Percentiles rank a stretch among this genome's conserved stretches.
Conservation (phyloP, 1,139 yeast species). For the Meyerozyma sp. region DNA sequence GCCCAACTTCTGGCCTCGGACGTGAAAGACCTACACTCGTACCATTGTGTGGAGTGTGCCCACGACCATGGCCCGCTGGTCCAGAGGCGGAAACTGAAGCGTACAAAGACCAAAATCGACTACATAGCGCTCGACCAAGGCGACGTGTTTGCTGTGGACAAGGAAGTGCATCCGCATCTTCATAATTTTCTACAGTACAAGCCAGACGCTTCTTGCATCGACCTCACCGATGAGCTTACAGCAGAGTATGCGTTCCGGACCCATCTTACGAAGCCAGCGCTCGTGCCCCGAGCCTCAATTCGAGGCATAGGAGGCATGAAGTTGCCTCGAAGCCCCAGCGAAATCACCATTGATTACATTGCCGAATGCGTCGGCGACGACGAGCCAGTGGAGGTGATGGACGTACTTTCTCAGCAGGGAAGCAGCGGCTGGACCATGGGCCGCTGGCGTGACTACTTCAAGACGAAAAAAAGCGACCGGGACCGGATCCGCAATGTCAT, state of each 20-base stretch:
- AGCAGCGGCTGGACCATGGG: slow-evolving; percentile 66
- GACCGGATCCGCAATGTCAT: slow-evolving; percentile 77
- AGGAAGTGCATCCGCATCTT: slow-evolving; percentile 61
- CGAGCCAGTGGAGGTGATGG: slow-evolving; percentile 76
- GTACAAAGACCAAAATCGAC: slow-evolving; percentile 55
- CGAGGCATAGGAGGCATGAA: slow-evolving; percentile 29
- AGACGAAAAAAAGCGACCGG: slow-evolving; percentile 36
- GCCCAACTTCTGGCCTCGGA: slow-evolving; percentile 31
- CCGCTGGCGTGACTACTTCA: slow-evolving; percentile 73
- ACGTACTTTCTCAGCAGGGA: slow-evolving; percentile 75
- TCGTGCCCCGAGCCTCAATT: slow-evolving; percentile 25
- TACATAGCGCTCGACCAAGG: slow-evolving; percentile 81
- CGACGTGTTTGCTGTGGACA: slow-evolving; percentile 52
- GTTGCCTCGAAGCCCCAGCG: slow-evolving; percentile 28
- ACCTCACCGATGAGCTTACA: slow-evolving; percentile 22
- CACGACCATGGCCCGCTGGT: slow-evolving; percentile 47
- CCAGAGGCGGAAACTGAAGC: slow-evolving; percentile 49
- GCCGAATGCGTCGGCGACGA: slow-evolving; percentile 61
- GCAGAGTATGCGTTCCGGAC: slow-evolving; percentile 27
- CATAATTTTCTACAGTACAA: slow-evolving; percentile 24
- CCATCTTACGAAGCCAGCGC: slow-evolving; percentile 23
- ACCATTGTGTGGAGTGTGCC: slow-evolving; percentile 52
- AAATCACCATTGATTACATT: slow-evolving; percentile 52
- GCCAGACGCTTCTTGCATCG: slow-evolving; percentile 8
- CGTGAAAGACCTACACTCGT: slow-evolving; percentile 38